Evolutionary conservation across 1,139 yeast genomes (phyloP).

Genomic region (Blastobotrys apis): DNA sequence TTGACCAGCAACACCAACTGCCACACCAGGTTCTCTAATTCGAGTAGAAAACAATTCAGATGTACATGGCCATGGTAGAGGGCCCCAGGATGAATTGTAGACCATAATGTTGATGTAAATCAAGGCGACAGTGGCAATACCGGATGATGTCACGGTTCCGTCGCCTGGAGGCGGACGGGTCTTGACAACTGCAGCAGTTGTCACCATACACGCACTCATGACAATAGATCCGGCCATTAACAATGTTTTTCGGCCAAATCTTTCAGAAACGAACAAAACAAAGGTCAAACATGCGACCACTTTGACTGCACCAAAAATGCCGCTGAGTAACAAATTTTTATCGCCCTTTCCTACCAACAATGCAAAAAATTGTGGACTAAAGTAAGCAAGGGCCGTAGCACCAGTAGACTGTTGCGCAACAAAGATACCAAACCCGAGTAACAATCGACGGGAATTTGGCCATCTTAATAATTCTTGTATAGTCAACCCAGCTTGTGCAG

Average conservation of each 20-base stretch:
- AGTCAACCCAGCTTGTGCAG: constrained; percentile 4
- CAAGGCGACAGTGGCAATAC: constrained; percentile 11
- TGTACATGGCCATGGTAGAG: constrained; percentile 51
- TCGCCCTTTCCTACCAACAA: constrained; percentile 46
- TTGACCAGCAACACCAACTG: constrained; percentile 4
- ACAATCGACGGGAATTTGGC: constrained; percentile 12
- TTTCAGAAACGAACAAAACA: constrained; percentile 27
- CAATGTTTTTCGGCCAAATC: constrained; percentile 17
- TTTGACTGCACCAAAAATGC: constrained; percentile 25
- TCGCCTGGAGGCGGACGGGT: constrained; percentile 54
- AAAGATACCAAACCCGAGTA: constrained; percentile 27
- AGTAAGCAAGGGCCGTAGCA: constrained; percentile 62
- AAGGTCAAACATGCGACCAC: constrained; percentile 24
- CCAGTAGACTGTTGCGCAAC: constrained; percentile 71
- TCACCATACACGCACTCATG: constrained; percentile 46
- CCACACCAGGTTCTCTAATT: constrained; percentile 32
- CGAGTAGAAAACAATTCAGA: constrained; percentile 43
- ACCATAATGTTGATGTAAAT: constrained; percentile 8
- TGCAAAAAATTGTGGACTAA: constrained; percentile 61
- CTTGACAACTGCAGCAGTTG: constrained; percentile 46
- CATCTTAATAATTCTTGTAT: constrained; percentile 7
- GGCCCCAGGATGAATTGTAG: constrained; percentile 43
- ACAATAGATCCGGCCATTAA: constrained; percentile 51
- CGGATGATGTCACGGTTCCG: constrained; percentile 1
- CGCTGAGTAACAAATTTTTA: constrained; percentile 23